These are phyloP conservation scores for Catenaria anguillulae DNA, from an alignment of 371 early-diverging fungal genomes.

Conservation along the genomic window DNA sequence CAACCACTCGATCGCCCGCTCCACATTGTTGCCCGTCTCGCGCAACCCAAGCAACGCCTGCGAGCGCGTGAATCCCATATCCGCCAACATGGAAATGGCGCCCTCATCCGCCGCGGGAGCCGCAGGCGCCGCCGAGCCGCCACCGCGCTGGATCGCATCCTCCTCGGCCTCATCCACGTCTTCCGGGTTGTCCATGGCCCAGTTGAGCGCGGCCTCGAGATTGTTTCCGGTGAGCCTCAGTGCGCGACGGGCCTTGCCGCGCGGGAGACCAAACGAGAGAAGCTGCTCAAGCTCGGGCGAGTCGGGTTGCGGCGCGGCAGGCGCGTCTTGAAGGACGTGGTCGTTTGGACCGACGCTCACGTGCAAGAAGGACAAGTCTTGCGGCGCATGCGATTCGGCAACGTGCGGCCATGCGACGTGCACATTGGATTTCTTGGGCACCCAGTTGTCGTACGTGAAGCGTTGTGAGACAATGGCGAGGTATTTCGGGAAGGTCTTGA, in stretches of 20 bases:
- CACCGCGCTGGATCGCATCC: neutral
- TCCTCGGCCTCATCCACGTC: constrained; percentile 39
- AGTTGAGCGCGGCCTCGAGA: constrained; percentile 77
- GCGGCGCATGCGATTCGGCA: constrained; percentile 9
- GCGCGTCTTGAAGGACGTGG: neutral
- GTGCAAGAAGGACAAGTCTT: constrained; percentile 60
- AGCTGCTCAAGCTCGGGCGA: constrained; percentile 51
- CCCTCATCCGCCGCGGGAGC: constrained; percentile 24
- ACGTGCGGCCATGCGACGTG: neutral
- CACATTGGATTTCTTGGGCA: constrained; percentile 54
- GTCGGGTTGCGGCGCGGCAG: constrained; percentile 28
- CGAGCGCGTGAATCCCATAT: constrained; percentile 76
- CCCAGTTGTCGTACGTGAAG: constrained; percentile 80
- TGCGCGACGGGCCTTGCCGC: constrained; percentile 63
- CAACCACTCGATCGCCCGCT: constrained; percentile 89
- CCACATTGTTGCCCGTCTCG: constrained; percentile 66
- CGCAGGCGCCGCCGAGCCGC: neutral
- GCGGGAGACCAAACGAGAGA: constrained; percentile 80
- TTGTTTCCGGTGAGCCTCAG: constrained; percentile 59
- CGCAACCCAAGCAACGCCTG: constrained; percentile 69
- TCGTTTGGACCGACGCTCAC: constrained; percentile 8
- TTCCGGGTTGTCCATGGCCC: constrained; percentile 92
- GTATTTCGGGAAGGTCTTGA: constrained; percentile 70
- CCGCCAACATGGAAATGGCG: constrained; percentile 45
- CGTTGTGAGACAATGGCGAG: constrained; percentile 64